Base-by-base conservation (phyloP, 331 rosid genomes). In the Quercus phellos region DNA sequence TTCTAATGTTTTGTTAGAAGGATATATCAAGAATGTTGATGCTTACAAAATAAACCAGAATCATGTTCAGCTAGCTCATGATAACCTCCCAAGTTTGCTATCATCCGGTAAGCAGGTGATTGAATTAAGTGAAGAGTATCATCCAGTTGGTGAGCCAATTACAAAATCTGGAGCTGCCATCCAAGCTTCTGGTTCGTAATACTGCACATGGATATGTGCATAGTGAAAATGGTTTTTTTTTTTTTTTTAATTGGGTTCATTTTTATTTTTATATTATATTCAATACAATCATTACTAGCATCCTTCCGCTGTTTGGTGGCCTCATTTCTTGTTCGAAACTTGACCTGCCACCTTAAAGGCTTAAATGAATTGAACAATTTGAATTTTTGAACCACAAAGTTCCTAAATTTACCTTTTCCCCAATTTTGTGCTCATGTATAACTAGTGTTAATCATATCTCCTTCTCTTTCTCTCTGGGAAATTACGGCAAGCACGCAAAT, bases 151-250 rank as follows among this genome's bases (percentile, higher is more conserved):
- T 29, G 78, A 85, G 83, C 83, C 98, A 73, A 76, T 87, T 72
- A 26, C 24, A 22, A 94, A 94, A 87, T 87, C 88, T 10, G 94
- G 93, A 74, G 95, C 98, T 79, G 83, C 87, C 35, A 66, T 92
- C 58, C 97, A 94, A 84, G 96, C 98, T 69, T 92, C 98, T 80
- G 98, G 98, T 94, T 75, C 32, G 68, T 78, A 29, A 75, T 72
- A 26, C 67, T 74, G 22, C 70, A 29, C 17, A 30, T 30, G 46
- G 17, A 61, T 70, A 14, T 61, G 63, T 70, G 59, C 35, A 43
- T 66, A 10, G n/a, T 29, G 35, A 32, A 34, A 29, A 59, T 59
- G 73, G 85, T 77, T 54, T 74, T 77, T 51, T 60, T 38, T 51
- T 51, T 35, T 5, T 30, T 30, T 30, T 30, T 34, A 68, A 50